Conservation (phyloP, 108 stramenopile genomes). For the Aurantiochytrium sp. region DNA sequence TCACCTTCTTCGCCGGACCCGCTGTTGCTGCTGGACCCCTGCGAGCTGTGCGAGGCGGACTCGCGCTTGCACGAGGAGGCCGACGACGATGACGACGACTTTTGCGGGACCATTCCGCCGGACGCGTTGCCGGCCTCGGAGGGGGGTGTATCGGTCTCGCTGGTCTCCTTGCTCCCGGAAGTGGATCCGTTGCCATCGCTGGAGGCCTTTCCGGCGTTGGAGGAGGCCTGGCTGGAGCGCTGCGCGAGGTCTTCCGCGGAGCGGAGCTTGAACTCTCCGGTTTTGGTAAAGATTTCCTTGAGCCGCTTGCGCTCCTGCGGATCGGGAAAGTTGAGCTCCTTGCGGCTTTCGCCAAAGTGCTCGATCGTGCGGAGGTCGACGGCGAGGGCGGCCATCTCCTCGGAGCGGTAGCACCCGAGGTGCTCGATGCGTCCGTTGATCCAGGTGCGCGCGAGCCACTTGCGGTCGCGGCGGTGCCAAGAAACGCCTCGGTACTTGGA, state of each 20-base stretch:
- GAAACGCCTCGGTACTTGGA: conserved; percentile 20
- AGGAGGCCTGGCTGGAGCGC: not conserved
- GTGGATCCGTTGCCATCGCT: not conserved
- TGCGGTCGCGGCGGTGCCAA: conserved; percentile 29
- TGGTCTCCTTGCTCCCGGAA: not conserved
- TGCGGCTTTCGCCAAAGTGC: conserved; percentile 16
- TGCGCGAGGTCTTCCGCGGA: not conserved
- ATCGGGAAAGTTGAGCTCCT: conserved; percentile 29
- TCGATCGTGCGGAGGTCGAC: conserved; percentile 14
- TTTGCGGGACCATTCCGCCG: no score
- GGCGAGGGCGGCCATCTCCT: conserved; percentile 24
- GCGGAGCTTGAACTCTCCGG: not conserved
- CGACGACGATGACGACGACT: no score
- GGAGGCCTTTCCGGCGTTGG: not conserved
- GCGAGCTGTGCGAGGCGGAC: not conserved
- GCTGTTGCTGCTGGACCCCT: not conserved
- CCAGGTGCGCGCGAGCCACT: conserved; percentile 31
- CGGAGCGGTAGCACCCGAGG: not conserved
- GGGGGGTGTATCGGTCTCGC: not conserved
- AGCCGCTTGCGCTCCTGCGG: not conserved
- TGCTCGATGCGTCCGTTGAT: conserved; percentile 13
- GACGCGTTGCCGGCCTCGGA: not conserved
- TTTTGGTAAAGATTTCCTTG: conserved; percentile 14
- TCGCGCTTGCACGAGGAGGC: not conserved
- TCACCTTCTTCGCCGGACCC: not conserved